phyloP scores from a whole-genome alignment of 2,329 filamentous ascomycete species.

The Colletotrichum eremochloae region DNA sequence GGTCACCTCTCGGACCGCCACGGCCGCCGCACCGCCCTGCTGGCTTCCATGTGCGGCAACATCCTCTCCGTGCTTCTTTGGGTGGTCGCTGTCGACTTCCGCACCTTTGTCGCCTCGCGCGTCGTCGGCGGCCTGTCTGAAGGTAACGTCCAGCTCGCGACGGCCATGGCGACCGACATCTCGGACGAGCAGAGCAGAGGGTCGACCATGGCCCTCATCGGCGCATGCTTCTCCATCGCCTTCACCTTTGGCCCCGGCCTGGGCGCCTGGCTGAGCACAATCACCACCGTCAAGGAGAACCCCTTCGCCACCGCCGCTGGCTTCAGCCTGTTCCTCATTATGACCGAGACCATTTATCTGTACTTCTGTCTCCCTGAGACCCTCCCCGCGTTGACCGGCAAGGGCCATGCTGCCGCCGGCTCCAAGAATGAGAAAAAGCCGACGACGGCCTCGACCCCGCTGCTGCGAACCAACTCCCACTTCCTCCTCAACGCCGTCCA shows the following conservation, averaged over 20 bases:
- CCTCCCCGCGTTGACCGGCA: slow-evolving; percentile 69
- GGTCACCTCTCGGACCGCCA: slow-evolving; percentile 89
- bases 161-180: slow-evolving; percentile 96
- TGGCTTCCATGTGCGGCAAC: slow-evolving; percentile 94
- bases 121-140: slow-evolving; percentile 94
- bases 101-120: slow-evolving; percentile 94
- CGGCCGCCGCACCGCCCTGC: slow-evolving; percentile 87
- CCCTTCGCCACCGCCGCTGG: slow-evolving; percentile 94
- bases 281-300: slow-evolving; percentile 85
- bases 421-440: slow-evolving; percentile 42
- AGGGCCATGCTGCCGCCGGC: slow-evolving; percentile 36
- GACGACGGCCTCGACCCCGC: slow-evolving; percentile 43
- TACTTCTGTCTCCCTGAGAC: slow-evolving; percentile 91
- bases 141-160: slow-evolving; percentile 95
- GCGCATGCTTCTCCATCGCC: slow-evolving; percentile 95
- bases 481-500: slow-evolving; percentile 86
- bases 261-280: slow-evolving; percentile 85
- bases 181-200: slow-evolving; percentile 87
- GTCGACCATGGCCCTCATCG: slow-evolving; percentile 95
- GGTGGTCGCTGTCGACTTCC: slow-evolving; percentile 93
- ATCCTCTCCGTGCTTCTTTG: slow-evolving; percentile 93
- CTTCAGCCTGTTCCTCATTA: slow-evolving; percentile 86
- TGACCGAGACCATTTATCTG: slow-evolving; percentile 89
- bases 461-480: slow-evolving; percentile 83
- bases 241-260: slow-evolving; percentile 97